These are phyloP conservation scores for Conidiobolus incongruus DNA, from an alignment of 371 early-diverging fungal genomes.

Conservation along the genomic window DNA sequence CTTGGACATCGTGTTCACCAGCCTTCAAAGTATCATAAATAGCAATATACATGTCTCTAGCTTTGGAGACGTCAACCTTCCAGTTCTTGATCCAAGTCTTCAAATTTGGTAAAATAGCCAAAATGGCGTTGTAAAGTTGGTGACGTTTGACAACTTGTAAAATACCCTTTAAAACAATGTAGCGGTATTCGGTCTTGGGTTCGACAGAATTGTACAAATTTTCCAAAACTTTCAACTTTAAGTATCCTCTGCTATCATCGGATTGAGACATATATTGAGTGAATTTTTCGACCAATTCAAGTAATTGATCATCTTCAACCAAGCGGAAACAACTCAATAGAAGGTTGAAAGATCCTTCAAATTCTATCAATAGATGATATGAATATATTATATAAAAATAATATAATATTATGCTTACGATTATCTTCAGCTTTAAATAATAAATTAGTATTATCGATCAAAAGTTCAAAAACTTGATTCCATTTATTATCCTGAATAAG, in stretches of 20 bases:
- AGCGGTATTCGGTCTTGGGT: conserved; percentile 27
- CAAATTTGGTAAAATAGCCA: conserved; percentile 32
- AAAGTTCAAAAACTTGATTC: conserved; percentile 5
- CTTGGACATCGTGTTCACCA: conserved; percentile 14
- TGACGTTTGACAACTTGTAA: conserved; percentile 42
- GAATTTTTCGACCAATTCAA: conserved; percentile 20
- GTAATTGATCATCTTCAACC: conserved; percentile 8
- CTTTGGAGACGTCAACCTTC: conserved; percentile 29
- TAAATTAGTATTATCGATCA: conserved; percentile 1
- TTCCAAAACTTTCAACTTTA: conserved; percentile 39
- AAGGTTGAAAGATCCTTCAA: conserved; percentile 23
- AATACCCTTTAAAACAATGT: conserved; percentile 47
- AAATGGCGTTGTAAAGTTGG: conserved; percentile 44
- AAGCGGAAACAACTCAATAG: conserved; percentile 26
- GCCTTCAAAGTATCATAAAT: conserved; percentile 37
- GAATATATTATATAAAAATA: background rate
- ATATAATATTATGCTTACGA: background rate
- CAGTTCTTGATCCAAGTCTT: conserved; percentile 52
- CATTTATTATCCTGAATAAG: conserved; percentile 5
- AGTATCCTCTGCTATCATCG: conserved; percentile 19
- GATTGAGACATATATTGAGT: conserved; percentile 23
- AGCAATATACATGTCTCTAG: conserved; percentile 31
- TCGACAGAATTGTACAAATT: conserved; percentile 62
- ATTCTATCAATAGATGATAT: too few relatives aligned
- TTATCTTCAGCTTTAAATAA: conserved; percentile 2